These are phyloP conservation scores for Thamnidium elegans DNA, from an alignment of 192 early-diverging fungal genomes.

Conservation along the genomic window DNA sequence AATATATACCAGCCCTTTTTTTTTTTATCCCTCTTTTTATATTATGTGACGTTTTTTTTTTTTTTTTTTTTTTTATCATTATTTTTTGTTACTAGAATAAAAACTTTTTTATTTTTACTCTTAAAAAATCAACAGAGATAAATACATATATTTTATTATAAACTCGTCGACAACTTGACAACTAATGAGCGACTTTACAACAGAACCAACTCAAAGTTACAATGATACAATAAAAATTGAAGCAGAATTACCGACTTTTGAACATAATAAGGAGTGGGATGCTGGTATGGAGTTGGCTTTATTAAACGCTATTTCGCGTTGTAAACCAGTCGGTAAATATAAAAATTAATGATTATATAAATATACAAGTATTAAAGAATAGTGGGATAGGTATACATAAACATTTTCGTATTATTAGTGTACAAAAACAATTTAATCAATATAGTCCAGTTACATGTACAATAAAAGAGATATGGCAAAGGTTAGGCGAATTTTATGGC, in stretches of 20 bases:
- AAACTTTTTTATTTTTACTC: no score
- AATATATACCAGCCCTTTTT: not conserved
- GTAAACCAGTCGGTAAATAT: conserved; percentile 49
- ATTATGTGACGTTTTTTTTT: no score
- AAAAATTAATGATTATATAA: not conserved
- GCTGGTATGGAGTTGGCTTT: conserved; percentile 48
- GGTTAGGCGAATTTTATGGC: conserved; percentile 43
- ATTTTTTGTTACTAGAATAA: no score
- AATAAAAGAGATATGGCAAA: conserved; percentile 46
- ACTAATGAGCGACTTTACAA: no score
- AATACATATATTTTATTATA: no score
- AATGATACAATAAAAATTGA: no score
- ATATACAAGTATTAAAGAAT: not conserved
- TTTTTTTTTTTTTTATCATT: no score
- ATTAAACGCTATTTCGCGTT: conserved; percentile 44
- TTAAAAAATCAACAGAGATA: no score
- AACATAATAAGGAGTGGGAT: conserved; percentile 40
- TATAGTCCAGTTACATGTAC: conserved; percentile 36
- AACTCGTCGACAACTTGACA: no score
- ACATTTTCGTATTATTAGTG: conserved; percentile 53
- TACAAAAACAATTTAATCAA: conserved; percentile 49
- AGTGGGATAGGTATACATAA: conserved; percentile 46
- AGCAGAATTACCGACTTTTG: no score
- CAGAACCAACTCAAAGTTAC: no score
- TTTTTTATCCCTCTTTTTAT: no score